A percentile compares a stretch with the other conserved stretches of the same genome.
Evolutionary conservation across 106 monocot species (phyloP).

Genomic region (Apostasia shenzhenica): DNA sequence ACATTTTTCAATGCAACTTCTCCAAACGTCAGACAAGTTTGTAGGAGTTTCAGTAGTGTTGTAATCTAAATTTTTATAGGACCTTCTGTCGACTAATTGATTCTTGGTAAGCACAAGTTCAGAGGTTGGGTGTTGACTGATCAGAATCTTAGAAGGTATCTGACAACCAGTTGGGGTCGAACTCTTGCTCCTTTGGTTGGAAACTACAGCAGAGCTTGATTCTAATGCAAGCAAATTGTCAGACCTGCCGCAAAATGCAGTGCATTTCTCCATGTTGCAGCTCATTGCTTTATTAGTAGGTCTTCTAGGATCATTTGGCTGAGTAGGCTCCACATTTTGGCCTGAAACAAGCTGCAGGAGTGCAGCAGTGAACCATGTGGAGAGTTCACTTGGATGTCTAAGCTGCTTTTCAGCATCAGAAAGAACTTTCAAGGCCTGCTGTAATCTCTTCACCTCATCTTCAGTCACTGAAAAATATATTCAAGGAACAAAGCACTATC

Average conservation of each 20-base stretch:
- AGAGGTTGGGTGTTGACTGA: conserved; percentile 7
- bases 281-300: conserved; percentile 16
- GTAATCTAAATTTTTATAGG: conserved; percentile 2
- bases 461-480: conserved; percentile 46
- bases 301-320: conserved; percentile 31
- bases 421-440: conserved; percentile 77
- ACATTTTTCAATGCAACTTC: conserved; percentile 68
- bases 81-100: conserved; percentile 13
- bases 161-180: conserved; percentile 20
- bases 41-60: conserved; percentile 9
- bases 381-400: conserved; percentile 66
- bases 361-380: conserved; percentile 86
- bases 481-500: background rate
- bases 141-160: conserved; percentile 18
- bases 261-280: background rate
- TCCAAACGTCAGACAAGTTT: conserved; percentile 69
- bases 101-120: conserved; percentile 2
- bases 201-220: conserved; percentile 11
- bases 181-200: conserved; percentile 11
- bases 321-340: conserved; percentile 29
- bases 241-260: conserved; percentile 10
- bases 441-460: conserved; percentile 66
- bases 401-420: conserved; percentile 93
- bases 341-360: conserved; percentile 74
- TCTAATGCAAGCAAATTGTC: conserved; percentile 3